phyloP scores from a whole-genome alignment of 1,139 yeast species.

The Sporopachydermia cereana region DNA sequence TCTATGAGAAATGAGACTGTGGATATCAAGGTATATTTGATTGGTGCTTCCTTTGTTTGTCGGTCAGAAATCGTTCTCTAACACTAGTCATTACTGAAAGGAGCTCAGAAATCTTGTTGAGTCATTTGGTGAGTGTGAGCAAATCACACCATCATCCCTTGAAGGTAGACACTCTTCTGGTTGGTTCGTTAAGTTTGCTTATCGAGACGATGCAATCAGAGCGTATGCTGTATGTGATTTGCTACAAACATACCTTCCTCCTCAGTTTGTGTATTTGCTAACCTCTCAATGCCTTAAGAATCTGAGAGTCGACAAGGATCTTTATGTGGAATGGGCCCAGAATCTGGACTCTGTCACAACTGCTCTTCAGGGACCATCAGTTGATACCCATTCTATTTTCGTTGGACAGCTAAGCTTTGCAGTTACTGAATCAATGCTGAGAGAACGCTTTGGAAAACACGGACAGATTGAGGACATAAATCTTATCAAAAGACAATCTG shows the following conservation, averaged over 20 bases:
- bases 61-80: not conserved
- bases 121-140: constrained; percentile 66
- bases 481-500: constrained; percentile 31
- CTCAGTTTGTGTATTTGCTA: no score
- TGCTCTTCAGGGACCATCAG: constrained; percentile 21
- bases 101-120: constrained; percentile 31
- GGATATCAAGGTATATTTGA: not conserved
- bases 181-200: constrained; percentile 78
- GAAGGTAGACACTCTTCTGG: constrained; percentile 23
- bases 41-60: not conserved
- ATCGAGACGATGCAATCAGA: constrained; percentile 81
- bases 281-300: no score
- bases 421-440: constrained; percentile 44
- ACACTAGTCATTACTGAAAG: constrained; percentile 17
- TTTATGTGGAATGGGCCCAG: constrained; percentile 76
- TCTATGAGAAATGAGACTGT: not conserved
- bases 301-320: constrained; percentile 20
- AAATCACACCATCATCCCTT: constrained; percentile 30
- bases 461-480: constrained; percentile 47
- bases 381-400: constrained; percentile 64
- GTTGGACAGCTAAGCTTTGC: constrained; percentile 56
- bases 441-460: constrained; percentile 49
- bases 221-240: constrained; percentile 56
- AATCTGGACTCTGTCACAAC: constrained; percentile 31
- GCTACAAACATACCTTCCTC: no score